These are phyloP conservation scores for Trichoderma gracile DNA, from an alignment of 2,329 filamentous ascomycete species.

Conservation along the genomic window DNA sequence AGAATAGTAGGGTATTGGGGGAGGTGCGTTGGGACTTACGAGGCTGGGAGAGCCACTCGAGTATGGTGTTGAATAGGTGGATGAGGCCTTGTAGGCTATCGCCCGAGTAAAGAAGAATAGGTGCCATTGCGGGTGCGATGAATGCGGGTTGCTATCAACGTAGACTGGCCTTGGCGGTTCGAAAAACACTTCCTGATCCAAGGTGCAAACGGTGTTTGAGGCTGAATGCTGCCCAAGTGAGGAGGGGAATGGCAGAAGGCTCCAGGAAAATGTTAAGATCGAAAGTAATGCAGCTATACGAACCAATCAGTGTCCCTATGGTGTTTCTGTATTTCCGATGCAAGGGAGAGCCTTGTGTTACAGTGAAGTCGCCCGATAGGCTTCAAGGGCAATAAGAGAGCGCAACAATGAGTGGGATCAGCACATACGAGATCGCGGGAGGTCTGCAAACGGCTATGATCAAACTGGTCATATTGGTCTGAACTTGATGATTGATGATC, in stretches of 20 bases:
- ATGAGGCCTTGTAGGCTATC: neutral
- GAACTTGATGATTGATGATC: no score
- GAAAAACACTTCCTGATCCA: neutral
- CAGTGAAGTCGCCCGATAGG: neutral
- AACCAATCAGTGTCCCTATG: neutral
- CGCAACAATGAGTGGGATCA: no score
- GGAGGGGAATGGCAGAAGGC: neutral
- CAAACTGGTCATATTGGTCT: no score
- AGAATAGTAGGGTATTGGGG: neutral
- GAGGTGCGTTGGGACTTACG: neutral
- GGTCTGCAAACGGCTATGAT: no score
- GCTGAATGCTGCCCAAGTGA: neutral
- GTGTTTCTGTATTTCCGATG: neutral
- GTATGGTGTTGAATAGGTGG: neutral
- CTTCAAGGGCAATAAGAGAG: no score
- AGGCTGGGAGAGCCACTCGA: conserved; percentile 21
- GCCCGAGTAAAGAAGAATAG: neutral
- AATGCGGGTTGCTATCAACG: no score
- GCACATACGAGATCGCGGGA: no score
- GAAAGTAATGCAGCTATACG: neutral
- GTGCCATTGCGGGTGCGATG: neutral
- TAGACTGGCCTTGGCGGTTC: neutral
- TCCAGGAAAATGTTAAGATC: no score
- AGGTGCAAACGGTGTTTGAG: neutral
- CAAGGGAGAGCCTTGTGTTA: neutral